Conservation (phyloP, 805 yeast species). For the Suhomyces sp. region DNA sequence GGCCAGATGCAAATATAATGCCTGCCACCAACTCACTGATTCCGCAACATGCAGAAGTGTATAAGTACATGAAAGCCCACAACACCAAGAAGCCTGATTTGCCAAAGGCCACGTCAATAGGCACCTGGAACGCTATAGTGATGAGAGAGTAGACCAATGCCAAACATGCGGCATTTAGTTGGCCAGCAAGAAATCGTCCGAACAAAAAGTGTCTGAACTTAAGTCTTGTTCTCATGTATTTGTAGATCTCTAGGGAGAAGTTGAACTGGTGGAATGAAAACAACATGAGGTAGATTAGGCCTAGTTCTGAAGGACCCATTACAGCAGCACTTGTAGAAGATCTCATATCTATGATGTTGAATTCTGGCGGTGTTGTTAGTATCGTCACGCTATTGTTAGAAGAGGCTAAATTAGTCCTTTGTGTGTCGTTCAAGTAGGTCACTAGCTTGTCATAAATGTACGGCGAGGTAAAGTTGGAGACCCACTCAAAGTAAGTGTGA, state of each 20-base stretch:
- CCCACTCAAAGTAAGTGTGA: conserved; percentile 19
- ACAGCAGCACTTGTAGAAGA: conserved; percentile 19
- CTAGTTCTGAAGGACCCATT: conserved; percentile 33
- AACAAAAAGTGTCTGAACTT: conserved; percentile 23
- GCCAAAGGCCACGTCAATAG: conserved; percentile 24
- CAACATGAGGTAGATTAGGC: conserved; percentile 29
- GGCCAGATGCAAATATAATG: conserved; percentile 17
- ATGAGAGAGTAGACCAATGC: conserved; percentile 29
- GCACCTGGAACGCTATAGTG: conserved; percentile 31
- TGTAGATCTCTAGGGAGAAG: conserved; percentile 26
- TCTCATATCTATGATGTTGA: conserved; percentile 20
- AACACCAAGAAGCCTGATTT: conserved; percentile 30
- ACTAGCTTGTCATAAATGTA: conserved; percentile 17
- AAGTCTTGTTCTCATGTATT: conserved; percentile 17
- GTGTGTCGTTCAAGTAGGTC: conserved; percentile 11
- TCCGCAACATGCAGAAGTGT: conserved; percentile 25
- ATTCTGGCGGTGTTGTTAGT: conserved; percentile 19
- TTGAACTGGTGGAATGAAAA: conserved; percentile 36
- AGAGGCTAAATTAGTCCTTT: conserved; percentile 11
- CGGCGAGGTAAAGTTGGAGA: conserved; percentile 16
- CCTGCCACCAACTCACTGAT: conserved; percentile 26
- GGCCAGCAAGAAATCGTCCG: conserved; percentile 29
- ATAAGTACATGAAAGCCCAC: conserved; percentile 31
- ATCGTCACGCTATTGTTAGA: conserved; percentile 16
- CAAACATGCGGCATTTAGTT: conserved; percentile 25